Conservation (phyloP, 257 asterid species). For the Orobanche coerulescens region DNA sequence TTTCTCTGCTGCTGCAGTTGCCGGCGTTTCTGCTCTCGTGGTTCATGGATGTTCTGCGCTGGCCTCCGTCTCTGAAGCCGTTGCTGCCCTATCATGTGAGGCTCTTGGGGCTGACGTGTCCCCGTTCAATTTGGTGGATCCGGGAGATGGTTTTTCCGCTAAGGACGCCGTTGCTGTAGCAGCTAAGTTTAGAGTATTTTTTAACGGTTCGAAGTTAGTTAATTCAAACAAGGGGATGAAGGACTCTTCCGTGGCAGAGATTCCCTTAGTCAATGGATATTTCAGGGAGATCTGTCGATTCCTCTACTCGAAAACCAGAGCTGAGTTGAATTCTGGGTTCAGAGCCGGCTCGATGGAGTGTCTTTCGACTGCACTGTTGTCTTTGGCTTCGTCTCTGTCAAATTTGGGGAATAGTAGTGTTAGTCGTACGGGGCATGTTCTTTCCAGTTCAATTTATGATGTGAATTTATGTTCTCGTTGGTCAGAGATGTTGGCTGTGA, state of each 20-base stretch:
- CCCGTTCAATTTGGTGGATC: conserved; percentile 67
- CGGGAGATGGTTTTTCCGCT: conserved; percentile 82
- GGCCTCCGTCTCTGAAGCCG: conserved; percentile 45
- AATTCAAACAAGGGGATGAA: conserved; percentile 29
- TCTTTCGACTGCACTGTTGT: conserved; percentile 37
- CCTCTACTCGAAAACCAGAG: conserved; percentile 59
- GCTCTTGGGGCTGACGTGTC: conserved; percentile 57
- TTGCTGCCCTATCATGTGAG: conserved; percentile 87
- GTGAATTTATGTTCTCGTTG: conserved; percentile 27
- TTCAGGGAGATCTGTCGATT: conserved; percentile 50
- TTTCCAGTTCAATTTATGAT: conserved; percentile 31
- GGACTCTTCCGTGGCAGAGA: conserved; percentile 40
- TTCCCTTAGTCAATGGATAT: conserved; percentile 60
- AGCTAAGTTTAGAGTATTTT: conserved; percentile 57
- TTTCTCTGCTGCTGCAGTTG: conserved; percentile 44
- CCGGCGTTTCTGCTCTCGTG: conserved; percentile 55
- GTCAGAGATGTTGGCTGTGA: conserved; percentile 23
- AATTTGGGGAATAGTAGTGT: conserved; percentile 53
- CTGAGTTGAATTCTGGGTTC: conserved; percentile 63
- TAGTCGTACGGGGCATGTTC: conserved; percentile 34
- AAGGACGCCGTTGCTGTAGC: conserved; percentile 89
- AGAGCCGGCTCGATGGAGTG: conserved; percentile 43
- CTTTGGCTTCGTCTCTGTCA: conserved; percentile 44
- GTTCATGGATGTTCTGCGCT: conserved; percentile 48
- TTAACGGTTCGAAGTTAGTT: conserved; percentile 67